Conservation (phyloP, 257 asterid genomes). For the Solanum ossicruentum region DNA sequence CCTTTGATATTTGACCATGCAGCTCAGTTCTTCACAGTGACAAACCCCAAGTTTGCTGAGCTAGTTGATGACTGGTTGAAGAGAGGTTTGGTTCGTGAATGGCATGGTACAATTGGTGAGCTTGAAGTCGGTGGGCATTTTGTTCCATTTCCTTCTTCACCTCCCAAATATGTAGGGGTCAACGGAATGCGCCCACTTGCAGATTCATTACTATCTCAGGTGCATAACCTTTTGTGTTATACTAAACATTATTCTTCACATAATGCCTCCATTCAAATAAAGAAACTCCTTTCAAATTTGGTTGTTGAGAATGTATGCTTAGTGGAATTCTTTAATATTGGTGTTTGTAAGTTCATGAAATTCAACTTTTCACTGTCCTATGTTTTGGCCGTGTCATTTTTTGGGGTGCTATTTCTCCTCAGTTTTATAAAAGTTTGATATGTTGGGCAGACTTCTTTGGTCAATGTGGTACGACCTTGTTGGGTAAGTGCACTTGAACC, state of each 20-base stretch:
- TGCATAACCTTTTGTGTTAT: slow-evolving; percentile 8
- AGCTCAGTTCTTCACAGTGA: slow-evolving; percentile 86
- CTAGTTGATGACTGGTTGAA: slow-evolving; percentile 63
- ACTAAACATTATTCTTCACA: neutral
- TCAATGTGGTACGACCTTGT: slow-evolving; percentile 76
- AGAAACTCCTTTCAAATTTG: neutral
- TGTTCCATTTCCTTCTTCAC: slow-evolving; percentile 40
- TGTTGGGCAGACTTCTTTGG: slow-evolving; percentile 45
- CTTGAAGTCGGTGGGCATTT: slow-evolving; percentile 72
- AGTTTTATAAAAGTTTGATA: neutral
- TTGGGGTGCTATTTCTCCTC: neutral
- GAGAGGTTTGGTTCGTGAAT: slow-evolving; percentile 50
- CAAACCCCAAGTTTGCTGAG: slow-evolving; percentile 54
- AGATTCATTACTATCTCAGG: slow-evolving; percentile 73
- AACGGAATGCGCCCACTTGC: slow-evolving; percentile 92
- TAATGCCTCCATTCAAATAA: neutral
- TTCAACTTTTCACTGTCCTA: neutral
- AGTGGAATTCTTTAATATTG: neutral
- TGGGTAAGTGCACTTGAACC: slow-evolving; percentile 89
- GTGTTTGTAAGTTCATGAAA: neutral
- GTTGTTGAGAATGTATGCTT: neutral
- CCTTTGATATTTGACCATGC: slow-evolving; percentile 73
- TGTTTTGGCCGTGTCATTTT: neutral
- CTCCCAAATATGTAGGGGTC: slow-evolving; percentile 59
- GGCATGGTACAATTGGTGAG: slow-evolving; percentile 63